Base-by-base conservation (phyloP, 1,139 yeast species). In the Yamadazyma atlantica region DNA sequence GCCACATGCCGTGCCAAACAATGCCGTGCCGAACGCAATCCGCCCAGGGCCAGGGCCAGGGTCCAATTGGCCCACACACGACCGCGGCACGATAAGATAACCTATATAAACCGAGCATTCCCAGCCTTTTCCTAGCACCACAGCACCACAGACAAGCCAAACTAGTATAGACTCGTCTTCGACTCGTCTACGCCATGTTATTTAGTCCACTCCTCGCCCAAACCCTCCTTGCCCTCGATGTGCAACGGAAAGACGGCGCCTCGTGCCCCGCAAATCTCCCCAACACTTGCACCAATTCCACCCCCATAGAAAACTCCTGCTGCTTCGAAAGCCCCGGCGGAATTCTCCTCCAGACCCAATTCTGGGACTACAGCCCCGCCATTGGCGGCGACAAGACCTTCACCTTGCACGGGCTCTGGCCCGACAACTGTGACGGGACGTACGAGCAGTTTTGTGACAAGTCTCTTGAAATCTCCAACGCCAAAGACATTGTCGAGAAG, bases 341-440 rank as follows among this genome's bases (percentile, higher is more conserved):
- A 1, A 73, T 89, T 12, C 68, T 90, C 29, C 62, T 90, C 34
- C 86, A 82, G 53, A 87, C 97, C 0, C 97, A 92, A 58, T 89
- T 90, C 61, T 92, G 97, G 97, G 96, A 89, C 59, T 87, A 85
- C 55, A 67, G 69, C 43, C 97, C 97, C 0, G 81, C 94, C 2
- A 72, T 83, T 43, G 96, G 96, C 2, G 85, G 87, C 1, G 82
- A 85, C 1, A 83, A 88, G 47, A 67, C 79, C 43, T 92, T 88
- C 62, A 92, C 97, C 0, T 64, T 87, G 25, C 75, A 70, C 44
- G 76, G 76, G 3, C 59, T 70, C 37, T 70, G 76, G 76, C 75
- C 75, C 2, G 74, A 70, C 43, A 62, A 60, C 39, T 70, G 76
- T 47, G 71, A 67, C 44, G 75, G 75, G 4, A 47, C 65, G 1